These are phyloP conservation scores for Pseudogymnoascus sp. DNA, from an alignment of 2,329 filamentous ascomycete genomes.

Conservation along the genomic window DNA sequence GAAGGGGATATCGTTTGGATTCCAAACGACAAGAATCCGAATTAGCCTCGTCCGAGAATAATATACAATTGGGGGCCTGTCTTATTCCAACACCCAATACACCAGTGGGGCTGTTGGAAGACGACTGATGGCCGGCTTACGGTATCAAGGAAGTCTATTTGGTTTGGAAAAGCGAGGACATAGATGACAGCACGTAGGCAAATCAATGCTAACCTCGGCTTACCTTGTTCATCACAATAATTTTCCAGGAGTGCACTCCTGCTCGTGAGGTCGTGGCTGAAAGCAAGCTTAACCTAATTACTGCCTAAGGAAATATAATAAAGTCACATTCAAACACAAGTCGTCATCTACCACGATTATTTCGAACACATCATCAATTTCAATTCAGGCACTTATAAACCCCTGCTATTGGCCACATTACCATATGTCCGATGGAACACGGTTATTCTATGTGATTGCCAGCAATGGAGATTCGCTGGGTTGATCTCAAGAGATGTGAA, in stretches of 20 bases:
- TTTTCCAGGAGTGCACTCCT: neutral
- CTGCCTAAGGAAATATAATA: neutral
- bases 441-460: neutral
- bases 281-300: neutral
- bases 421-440: neutral
- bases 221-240: neutral
- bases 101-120: neutral
- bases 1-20: neutral
- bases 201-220: neutral
- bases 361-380: neutral
- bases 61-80: neutral
- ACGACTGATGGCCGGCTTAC: neutral
- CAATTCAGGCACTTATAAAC: neutral
- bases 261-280: neutral
- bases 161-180: neutral
- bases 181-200: neutral
- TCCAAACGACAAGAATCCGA: neutral
- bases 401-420: neutral
- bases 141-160: neutral
- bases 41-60: neutral
- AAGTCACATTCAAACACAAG: neutral
- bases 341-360: neutral
- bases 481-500: neutral
- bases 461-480: neutral
- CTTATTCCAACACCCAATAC: neutral